These are phyloP conservation scores for Sugiyamaella marilandica DNA, from an alignment of 805 yeast species.

Conservation along the genomic window DNA sequence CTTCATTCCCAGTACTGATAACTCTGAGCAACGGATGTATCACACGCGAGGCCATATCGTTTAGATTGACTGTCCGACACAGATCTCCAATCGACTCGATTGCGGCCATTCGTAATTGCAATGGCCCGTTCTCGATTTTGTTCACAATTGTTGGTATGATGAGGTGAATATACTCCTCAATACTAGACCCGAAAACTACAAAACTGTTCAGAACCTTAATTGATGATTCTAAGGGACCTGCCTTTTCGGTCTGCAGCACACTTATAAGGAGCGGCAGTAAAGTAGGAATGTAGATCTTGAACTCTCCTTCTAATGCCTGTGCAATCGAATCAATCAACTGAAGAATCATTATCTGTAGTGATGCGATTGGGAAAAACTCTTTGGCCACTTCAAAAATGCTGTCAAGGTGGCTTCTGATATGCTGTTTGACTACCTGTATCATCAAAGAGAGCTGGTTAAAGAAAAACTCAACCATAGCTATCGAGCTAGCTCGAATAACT, in stretches of 20 bases:
- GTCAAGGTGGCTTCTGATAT: slow-evolving; percentile 75
- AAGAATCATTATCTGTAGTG: slow-evolving; percentile 73
- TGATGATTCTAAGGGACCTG: slow-evolving; percentile 53
- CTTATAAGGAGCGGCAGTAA: slow-evolving; percentile 71
- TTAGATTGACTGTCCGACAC: slow-evolving; percentile 63
- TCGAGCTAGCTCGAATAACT: slow-evolving; percentile 72
- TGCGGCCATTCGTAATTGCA: slow-evolving; percentile 60
- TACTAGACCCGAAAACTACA: slow-evolving; percentile 78
- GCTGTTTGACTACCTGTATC: slow-evolving; percentile 79
- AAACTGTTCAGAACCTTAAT: slow-evolving; percentile 74
- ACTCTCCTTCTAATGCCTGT: slow-evolving; percentile 84
- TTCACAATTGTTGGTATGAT: slow-evolving; percentile 81
- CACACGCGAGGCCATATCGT: slow-evolving; percentile 86
- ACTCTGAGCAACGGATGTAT: slow-evolving; percentile 81
- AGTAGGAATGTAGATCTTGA: slow-evolving; percentile 74
- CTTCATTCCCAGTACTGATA: slow-evolving; percentile 48
- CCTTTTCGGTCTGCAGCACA: slow-evolving; percentile 62
- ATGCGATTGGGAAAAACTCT: slow-evolving; percentile 61
- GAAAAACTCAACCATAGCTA: slow-evolving; percentile 75
- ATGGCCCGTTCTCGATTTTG: slow-evolving; percentile 67
- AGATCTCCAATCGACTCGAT: slow-evolving; percentile 79
- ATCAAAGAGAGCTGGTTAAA: slow-evolving; percentile 83
- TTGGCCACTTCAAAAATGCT: slow-evolving; percentile 70
- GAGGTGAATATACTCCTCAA: slow-evolving; percentile 84
- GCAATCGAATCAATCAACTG: slow-evolving; percentile 80